Evolutionary conservation across 2,329 filamentous ascomycete species (phyloP).

Genomic region (Aspergillus ochraceoroseus): DNA sequence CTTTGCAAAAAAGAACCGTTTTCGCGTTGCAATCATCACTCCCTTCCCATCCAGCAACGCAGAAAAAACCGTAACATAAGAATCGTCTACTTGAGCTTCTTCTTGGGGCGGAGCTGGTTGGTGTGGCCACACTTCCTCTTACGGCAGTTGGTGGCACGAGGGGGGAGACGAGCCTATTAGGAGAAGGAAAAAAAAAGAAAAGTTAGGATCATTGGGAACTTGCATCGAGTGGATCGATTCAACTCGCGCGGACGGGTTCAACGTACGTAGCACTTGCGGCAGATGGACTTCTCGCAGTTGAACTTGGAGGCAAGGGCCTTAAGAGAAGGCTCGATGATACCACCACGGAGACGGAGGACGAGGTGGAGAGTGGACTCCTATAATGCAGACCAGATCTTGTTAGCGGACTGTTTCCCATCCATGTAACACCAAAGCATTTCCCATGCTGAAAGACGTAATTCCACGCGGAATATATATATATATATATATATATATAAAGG

Average conservation of each 20-base stretch:
- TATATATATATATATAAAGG: no score
- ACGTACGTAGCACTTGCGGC: slow-evolving; percentile 99
- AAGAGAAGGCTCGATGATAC: slow-evolving; percentile 98
- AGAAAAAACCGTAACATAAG: slow-evolving; percentile 46
- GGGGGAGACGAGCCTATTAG: slow-evolving; percentile 70
- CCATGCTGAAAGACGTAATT: no score
- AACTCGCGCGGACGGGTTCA: neutral
- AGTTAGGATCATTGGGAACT: no score
- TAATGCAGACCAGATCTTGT: no score
- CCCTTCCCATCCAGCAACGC: slow-evolving; percentile 34
- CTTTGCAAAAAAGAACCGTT: slow-evolving; percentile 28
- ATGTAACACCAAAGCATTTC: no score
- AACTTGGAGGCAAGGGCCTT: slow-evolving; percentile 98
- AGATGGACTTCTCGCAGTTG: slow-evolving; percentile 99
- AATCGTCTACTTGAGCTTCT: slow-evolving; percentile 87
- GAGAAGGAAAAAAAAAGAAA: no score
- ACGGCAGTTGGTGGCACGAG: slow-evolving; percentile 99
- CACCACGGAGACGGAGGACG: slow-evolving; percentile 97
- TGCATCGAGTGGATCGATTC: neutral
- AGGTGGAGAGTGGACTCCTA: slow-evolving; percentile 97
- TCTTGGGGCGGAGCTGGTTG: slow-evolving; percentile 99
- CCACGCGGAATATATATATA: no score
- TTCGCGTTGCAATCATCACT: slow-evolving; percentile 35
- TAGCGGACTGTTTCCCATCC: no score
- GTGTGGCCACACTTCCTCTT: slow-evolving; percentile 99